Conservation (phyloP, 106 monocot genomes). For the Phalaenopsis equestris region DNA sequence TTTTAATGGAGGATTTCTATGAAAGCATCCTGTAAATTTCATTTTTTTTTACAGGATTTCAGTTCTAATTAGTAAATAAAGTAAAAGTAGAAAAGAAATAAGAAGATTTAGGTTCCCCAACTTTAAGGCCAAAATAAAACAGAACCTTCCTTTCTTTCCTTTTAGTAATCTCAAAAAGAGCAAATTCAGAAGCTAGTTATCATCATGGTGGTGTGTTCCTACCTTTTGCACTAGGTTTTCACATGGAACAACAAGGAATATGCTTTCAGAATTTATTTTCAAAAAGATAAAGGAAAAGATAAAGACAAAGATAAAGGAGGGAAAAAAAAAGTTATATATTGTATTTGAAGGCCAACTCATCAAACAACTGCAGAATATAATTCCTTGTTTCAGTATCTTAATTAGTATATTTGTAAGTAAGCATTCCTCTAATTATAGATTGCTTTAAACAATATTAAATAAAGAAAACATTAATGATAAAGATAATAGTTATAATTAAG, state of each 20-base stretch:
- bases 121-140: conserved; percentile 17
- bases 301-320: conserved; percentile 17
- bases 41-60: neutral
- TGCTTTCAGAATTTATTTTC: conserved; percentile 1
- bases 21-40: too few species aligned
- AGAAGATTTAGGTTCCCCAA: neutral
- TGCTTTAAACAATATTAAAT: too few species aligned
- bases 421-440: neutral
- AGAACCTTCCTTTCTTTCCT: conserved; percentile 15
- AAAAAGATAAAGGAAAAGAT: conserved; percentile 12
- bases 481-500: too few species aligned
- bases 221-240: neutral
- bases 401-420: too few species aligned
- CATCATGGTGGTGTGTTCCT: neutral
- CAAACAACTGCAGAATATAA: too few species aligned
- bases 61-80: too few species aligned
- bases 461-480: too few species aligned
- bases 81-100: neutral
- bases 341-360: neutral
- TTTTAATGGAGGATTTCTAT: too few species aligned
- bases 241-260: conserved; percentile 8
- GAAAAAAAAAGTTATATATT: neutral
- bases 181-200: neutral
- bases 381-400: too few species aligned
- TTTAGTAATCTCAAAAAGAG: conserved; percentile 12